These are phyloP conservation scores for Ascosphaera acerosa DNA, from an alignment of 2,329 filamentous ascomycete species.

Conservation along the genomic window DNA sequence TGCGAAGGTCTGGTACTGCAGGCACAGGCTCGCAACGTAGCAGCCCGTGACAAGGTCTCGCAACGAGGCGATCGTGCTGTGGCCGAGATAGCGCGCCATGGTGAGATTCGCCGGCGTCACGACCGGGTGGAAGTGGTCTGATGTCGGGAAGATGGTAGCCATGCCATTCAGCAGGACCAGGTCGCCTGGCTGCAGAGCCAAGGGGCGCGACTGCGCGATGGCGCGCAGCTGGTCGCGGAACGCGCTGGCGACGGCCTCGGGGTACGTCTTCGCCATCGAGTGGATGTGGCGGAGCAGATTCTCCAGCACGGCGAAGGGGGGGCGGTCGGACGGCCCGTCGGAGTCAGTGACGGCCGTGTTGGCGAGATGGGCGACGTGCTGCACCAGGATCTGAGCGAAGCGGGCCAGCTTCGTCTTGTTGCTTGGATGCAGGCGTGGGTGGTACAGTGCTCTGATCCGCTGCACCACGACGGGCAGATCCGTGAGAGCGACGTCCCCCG, in stretches of 20 bases:
- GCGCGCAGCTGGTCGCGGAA: slow-evolving; percentile 48
- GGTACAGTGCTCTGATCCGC: slow-evolving; percentile 73
- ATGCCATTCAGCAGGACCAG: slow-evolving; percentile 64
- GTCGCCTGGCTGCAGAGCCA: slow-evolving; percentile 39
- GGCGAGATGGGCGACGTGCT: slow-evolving; percentile 33
- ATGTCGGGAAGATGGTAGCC: slow-evolving; percentile 69
- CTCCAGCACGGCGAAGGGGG: slow-evolving; percentile 46
- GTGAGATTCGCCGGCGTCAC: slow-evolving; percentile 70
- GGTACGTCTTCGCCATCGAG: slow-evolving; percentile 68
- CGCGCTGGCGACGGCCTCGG: slow-evolving; percentile 47
- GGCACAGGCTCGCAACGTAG: slow-evolving; percentile 50
- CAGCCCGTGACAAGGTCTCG: slow-evolving; percentile 46
- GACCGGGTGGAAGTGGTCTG: slow-evolving; percentile 90
- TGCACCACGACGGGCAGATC: slow-evolving; percentile 60
- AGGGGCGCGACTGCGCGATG: slow-evolving; percentile 25
- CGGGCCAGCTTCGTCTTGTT: slow-evolving; percentile 61
- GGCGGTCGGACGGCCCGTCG: too few species aligned
- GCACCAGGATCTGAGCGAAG: slow-evolving; percentile 23
- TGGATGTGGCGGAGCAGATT: slow-evolving; percentile 71
- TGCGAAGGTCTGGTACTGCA: slow-evolving; percentile 62
- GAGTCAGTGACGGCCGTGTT: too few species aligned
- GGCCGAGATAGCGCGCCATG: slow-evolving; percentile 61
- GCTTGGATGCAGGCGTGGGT: slow-evolving; percentile 57
- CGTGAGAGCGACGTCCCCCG: slow-evolving; percentile 32
- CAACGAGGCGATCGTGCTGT: slow-evolving; percentile 41